Evolutionary conservation across 163 green algal species (phyloP).

Genomic region (Volvox carteri): DNA sequence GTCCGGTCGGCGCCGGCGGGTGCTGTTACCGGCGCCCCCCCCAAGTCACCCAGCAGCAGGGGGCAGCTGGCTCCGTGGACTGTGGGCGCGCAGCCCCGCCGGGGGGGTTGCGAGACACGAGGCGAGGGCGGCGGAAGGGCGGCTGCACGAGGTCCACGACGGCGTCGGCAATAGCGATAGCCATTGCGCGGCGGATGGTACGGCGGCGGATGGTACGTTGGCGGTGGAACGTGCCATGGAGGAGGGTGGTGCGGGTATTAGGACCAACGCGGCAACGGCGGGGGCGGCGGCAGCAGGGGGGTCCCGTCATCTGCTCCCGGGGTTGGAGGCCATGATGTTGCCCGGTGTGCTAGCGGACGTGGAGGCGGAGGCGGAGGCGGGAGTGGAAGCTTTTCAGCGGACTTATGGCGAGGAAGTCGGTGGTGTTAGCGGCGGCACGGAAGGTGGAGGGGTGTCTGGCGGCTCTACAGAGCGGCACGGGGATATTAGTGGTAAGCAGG

Average conservation of each 20-base stretch:
- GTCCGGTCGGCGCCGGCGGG: neutral
- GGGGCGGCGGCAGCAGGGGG: too few species aligned
- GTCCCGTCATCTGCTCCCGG: too few species aligned
- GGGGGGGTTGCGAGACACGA: neutral
- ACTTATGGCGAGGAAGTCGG: neutral
- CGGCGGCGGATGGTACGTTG: too few species aligned
- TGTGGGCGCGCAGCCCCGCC: neutral
- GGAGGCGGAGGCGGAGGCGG: too few species aligned
- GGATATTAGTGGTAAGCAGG: too few species aligned
- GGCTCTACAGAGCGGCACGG: too few species aligned
- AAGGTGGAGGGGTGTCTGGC: too few species aligned
- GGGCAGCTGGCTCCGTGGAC: neutral
- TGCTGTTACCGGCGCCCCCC: neutral
- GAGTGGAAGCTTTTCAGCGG: too few species aligned
- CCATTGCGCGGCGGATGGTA: too few species aligned
- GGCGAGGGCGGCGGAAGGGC: neutral
- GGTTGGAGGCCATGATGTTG: constrained; percentile 10
- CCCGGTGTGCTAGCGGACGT: neutral
- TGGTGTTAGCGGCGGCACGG: neutral
- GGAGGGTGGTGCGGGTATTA: neutral
- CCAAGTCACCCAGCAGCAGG: neutral
- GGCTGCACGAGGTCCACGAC: neutral
- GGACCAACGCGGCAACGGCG: neutral
- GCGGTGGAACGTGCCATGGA: neutral
- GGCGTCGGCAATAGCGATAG: neutral